Evolutionary conservation across 208 protist genomes (phyloP).

Genomic region (Crithidia brevicula): DNA sequence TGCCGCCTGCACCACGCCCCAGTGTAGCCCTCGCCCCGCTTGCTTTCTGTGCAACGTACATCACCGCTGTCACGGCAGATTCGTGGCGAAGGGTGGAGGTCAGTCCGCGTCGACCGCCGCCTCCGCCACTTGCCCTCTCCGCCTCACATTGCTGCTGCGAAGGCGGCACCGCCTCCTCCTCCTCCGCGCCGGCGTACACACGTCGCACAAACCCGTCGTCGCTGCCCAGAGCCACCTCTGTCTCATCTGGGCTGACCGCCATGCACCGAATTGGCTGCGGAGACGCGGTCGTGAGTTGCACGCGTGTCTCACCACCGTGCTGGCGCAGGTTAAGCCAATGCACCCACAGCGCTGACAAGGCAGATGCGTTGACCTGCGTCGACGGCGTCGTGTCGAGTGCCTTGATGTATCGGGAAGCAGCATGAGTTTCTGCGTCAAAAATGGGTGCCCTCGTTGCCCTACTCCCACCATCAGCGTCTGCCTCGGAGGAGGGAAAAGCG

Average conservation of each 20-base stretch:
- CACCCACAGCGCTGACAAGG: slow-evolving; percentile 46
- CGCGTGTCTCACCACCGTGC: slow-evolving; percentile 55
- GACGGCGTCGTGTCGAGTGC: background rate
- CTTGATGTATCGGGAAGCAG: no score
- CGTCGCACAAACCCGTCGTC: slow-evolving; percentile 64
- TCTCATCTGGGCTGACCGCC: slow-evolving; percentile 48
- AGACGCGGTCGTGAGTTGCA: slow-evolving; percentile 41
- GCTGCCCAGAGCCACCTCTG: slow-evolving; percentile 60
- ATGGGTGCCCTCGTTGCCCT: no score
- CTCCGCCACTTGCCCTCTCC: slow-evolving; percentile 19
- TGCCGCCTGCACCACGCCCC: background rate
- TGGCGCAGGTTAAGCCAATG: slow-evolving; percentile 68
- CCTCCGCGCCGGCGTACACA: slow-evolving; percentile 24
- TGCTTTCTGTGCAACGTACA: slow-evolving; percentile 48
- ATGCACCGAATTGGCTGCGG: slow-evolving; percentile 56
- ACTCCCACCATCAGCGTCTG: background rate
- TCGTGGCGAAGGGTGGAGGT: slow-evolving; percentile 35
- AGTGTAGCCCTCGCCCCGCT: background rate
- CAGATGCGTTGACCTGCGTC: background rate
- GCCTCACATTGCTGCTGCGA: slow-evolving; percentile 24
- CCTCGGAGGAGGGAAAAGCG: background rate
- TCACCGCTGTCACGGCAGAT: slow-evolving; percentile 58
- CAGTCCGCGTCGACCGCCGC: slow-evolving; percentile 8
- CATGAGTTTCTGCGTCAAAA: no score
- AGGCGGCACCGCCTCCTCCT: slow-evolving; percentile 32